Base-by-base conservation (phyloP, 2,329 filamentous ascomycete species). In the Fusarium longipes region DNA sequence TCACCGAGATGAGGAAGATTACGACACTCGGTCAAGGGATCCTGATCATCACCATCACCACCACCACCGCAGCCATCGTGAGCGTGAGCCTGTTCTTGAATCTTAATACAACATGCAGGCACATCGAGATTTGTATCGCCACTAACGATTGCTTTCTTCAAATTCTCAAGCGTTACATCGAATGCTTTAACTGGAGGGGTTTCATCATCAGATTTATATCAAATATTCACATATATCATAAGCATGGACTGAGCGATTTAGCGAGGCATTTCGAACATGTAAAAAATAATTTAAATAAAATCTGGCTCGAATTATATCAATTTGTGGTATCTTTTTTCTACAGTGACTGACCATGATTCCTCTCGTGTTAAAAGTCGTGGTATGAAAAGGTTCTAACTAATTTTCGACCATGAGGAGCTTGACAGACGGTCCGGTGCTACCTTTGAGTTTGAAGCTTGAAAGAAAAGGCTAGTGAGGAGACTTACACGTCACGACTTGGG, bases 31-130 rank as follows among this genome's bases (percentile, higher is more conserved):
- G 7, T 65, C 75, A 15, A 71, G 70, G 35, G 74, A 77, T 32
- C 68, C 73, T 22, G 73, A 77, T 17, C 76, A 77, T 18, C 76
- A 77, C 33, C 74, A 77, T 50, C 73, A 78, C 39, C 74, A 77
- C 43, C 74, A 77, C 52, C 76, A 78, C 56, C 74, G 75, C 55
- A 74, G 70, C 12, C 73, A 78, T 48, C 73, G 74, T 47, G 74
- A 77, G n/a, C 73, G 73, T 3, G 76, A 76, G 8, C 54, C 67
- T 12, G 64, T 61, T 18, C 69, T 71, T 48, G 63, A 74, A 58
- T 56, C 35, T 32, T 63, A 55, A 32, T 43, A 29, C 25, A 52
- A 33, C 17, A 38, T 47, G 53, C 52, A 38, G 47, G 47, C 8
- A 39, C 25, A 27, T n/a, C 33, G 24, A 24, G n/a, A 25, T 8